Conservation (phyloP, 345 rosid genomes). For the Populus euphratica region DNA sequence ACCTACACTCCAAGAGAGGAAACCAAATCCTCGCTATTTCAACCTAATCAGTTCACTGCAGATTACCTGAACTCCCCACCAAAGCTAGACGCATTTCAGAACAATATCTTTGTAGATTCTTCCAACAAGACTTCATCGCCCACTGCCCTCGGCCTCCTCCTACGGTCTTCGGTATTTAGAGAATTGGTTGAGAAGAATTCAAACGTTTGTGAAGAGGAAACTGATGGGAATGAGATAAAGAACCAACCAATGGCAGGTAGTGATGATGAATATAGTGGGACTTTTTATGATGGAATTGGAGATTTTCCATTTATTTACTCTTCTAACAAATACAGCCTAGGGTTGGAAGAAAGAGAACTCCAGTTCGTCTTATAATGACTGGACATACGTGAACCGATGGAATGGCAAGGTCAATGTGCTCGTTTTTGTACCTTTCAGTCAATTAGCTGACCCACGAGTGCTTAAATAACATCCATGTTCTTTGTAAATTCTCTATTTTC, state of each 20-base stretch:
- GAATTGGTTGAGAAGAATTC: constrained; percentile 54
- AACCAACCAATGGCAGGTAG: constrained; percentile 20
- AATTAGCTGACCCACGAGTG: neutral
- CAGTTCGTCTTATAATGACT: constrained; percentile 31
- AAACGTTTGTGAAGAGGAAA: constrained; percentile 27
- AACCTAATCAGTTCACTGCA: constrained; percentile 18
- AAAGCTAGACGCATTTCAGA: constrained; percentile 26
- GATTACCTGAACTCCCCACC: constrained; percentile 20
- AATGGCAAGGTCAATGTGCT: neutral
- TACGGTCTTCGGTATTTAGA: constrained; percentile 53
- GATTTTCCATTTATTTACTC: constrained; percentile 33
- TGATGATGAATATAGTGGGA: constrained; percentile 40
- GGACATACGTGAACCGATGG: neutral
- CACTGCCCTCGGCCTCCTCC: constrained; percentile 53
- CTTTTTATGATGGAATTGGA: constrained; percentile 32
- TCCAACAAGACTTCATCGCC: constrained; percentile 38
- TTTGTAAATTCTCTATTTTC: neutral
- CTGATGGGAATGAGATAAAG: constrained; percentile 27
- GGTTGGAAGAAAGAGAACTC: constrained; percentile 33
- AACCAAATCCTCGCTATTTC: constrained; percentile 23
- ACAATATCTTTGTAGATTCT: constrained; percentile 12
- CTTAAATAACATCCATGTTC: neutral
- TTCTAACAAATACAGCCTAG: constrained; percentile 24
- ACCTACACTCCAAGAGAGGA: constrained; percentile 33
- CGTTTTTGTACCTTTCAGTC: neutral